Evolutionary conservation across 805 yeast genomes (phyloP).

Genomic region (Ogataea minuta): DNA sequence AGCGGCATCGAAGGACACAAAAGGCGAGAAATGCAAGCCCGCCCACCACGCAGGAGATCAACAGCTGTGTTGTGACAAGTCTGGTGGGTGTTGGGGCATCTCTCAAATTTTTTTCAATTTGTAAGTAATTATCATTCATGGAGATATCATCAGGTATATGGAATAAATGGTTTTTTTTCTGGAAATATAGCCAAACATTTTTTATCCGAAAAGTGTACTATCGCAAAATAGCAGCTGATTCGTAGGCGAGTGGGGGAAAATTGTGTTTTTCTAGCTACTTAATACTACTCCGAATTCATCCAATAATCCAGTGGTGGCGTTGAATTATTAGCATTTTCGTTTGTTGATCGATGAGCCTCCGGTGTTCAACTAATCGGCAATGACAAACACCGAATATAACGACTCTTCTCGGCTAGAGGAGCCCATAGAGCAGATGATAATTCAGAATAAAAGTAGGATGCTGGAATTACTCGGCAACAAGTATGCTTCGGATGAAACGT

Average conservation of each 20-base stretch:
- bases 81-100: constrained; percentile 37
- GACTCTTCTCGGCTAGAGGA: constrained; percentile 4
- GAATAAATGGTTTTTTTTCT: background rate
- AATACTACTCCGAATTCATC: background rate
- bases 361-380: background rate
- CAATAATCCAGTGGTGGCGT: background rate
- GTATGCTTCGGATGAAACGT: constrained; percentile 39
- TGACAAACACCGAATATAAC: constrained; percentile 8
- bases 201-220: constrained; percentile 5
- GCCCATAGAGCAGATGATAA: constrained; percentile 23
- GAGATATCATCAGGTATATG: constrained; percentile 1
- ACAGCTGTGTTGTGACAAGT: constrained; percentile 74
- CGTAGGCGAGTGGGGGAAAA: background rate
- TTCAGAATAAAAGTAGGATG: constrained; percentile 31
- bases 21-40: constrained; percentile 64
- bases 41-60: constrained; percentile 70
- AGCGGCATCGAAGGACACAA: constrained; percentile 64
- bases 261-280: background rate
- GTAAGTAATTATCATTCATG: constrained; percentile 20
- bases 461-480: constrained; percentile 28
- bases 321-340: background rate
- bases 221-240: constrained; percentile 1
- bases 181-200: constrained; percentile 1
- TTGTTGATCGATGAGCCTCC: constrained; percentile 1
- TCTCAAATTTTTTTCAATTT: constrained; percentile 27